These are phyloP conservation scores for Tylopilus vinaceipallidus DNA, from an alignment of 768 basidiomycete genomes.

Conservation along the genomic window DNA sequence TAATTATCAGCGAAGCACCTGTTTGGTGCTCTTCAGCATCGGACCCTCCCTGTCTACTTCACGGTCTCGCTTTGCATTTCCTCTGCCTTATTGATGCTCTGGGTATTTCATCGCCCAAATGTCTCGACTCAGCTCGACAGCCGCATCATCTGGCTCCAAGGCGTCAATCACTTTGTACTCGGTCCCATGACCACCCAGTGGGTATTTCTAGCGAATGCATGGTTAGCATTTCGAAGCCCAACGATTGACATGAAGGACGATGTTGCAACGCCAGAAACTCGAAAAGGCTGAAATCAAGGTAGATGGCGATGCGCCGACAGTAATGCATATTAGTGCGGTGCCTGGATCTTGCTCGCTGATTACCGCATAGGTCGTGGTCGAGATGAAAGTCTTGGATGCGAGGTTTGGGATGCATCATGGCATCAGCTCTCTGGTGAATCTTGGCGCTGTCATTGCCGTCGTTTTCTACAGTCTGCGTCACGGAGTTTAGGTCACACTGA, in stretches of 20 bases:
- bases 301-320: slow-evolving; percentile 63
- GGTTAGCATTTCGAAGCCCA: background rate
- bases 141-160: slow-evolving; percentile 46
- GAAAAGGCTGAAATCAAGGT: slow-evolving; percentile 74
- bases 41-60: slow-evolving; percentile 76
- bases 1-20: slow-evolving; percentile 57
- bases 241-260: slow-evolving; percentile 45
- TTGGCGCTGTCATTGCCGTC: slow-evolving; percentile 56
- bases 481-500: slow-evolving; percentile 51
- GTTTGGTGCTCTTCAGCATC: slow-evolving; percentile 72
- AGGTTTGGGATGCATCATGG: slow-evolving; percentile 69
- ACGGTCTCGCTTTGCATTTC: slow-evolving; percentile 54
- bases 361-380: slow-evolving; percentile 52
- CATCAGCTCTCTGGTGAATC: slow-evolving; percentile 64
- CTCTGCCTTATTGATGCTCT: slow-evolving; percentile 52
- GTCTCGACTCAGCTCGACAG: slow-evolving; percentile 46
- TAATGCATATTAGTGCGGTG: slow-evolving; percentile 36
- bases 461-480: slow-evolving; percentile 73
- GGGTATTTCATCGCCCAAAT: slow-evolving; percentile 56
- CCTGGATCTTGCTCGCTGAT: slow-evolving; percentile 8
- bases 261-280: slow-evolving; percentile 68
- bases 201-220: slow-evolving; percentile 18
- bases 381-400: slow-evolving; percentile 68
- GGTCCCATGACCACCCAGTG: slow-evolving; percentile 73
- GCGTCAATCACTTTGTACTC: slow-evolving; percentile 63